Evolutionary conservation across 441 rosid species (phyloP).

Genomic region (Oxalis stricta): DNA sequence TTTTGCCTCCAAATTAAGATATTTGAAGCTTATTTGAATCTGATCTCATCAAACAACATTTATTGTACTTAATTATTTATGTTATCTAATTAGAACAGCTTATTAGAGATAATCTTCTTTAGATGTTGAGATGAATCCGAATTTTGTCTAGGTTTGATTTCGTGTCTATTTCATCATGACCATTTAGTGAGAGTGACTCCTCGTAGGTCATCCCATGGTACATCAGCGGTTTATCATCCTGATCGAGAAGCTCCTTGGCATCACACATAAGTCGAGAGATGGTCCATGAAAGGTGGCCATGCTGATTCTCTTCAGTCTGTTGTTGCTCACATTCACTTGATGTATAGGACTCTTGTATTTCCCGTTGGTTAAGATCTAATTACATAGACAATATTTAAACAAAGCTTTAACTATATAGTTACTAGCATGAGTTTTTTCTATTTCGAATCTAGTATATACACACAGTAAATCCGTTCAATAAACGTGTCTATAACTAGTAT

Average conservation of each 20-base stretch:
- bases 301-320: constrained; percentile 14
- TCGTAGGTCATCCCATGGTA: constrained; percentile 17
- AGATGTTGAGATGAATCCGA: neutral
- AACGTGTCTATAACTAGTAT: too few relatives aligned
- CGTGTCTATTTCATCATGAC: constrained; percentile 10
- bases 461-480: too few relatives aligned
- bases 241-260: constrained; percentile 14
- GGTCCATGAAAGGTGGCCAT: constrained; percentile 24
- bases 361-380: constrained; percentile 17
- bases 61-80: too few relatives aligned
- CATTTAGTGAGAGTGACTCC: constrained; percentile 12
- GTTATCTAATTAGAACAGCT: too few relatives aligned
- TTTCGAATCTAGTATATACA: neutral
- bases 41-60: too few relatives aligned
- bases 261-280: constrained; percentile 11
- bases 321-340: constrained; percentile 15
- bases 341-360: constrained; percentile 24
- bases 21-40: too few relatives aligned
- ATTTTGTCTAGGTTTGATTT: constrained; percentile 8
- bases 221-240: constrained; percentile 1
- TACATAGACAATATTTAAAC: too few relatives aligned
- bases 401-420: too few relatives aligned
- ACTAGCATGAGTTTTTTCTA: too few relatives aligned
- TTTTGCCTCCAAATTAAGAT: too few relatives aligned
- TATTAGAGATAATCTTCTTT: too few relatives aligned